A percentile compares a stretch with the other conserved stretches of the same genome.
phyloP scores from a whole-genome alignment of 805 yeast genomes.

The Hanseniaspora thailandica region DNA sequence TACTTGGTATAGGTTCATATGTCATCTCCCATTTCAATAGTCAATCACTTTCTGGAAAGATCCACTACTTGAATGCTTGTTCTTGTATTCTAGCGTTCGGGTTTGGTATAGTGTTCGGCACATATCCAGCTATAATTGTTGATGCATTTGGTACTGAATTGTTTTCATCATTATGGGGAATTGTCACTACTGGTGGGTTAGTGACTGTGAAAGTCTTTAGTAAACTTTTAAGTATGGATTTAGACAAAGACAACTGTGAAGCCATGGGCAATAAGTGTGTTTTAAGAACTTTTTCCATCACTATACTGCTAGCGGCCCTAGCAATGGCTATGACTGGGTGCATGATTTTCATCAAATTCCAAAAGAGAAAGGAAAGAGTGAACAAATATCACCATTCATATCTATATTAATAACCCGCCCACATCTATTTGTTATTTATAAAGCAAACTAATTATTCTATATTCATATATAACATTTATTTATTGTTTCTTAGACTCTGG shows the following conservation, averaged over 20 bases:
- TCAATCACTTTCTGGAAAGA: not conserved
- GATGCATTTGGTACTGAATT: constrained; percentile 57
- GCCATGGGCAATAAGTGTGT: constrained; percentile 38
- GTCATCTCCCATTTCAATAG: not conserved
- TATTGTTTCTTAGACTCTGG: not conserved
- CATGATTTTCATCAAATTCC: constrained; percentile 19
- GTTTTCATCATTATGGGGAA: constrained; percentile 68
- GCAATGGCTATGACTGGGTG: constrained; percentile 18
- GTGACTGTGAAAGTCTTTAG: constrained; percentile 43
- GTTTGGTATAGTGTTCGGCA: constrained; percentile 62
- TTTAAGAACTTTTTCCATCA: constrained; percentile 31
- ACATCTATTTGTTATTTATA: no score
- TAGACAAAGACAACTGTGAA: constrained; percentile 26
- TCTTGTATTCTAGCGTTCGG: constrained; percentile 51
- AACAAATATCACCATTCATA: not conserved
- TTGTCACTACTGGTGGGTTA: constrained; percentile 60
- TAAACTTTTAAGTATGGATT: constrained; percentile 42
- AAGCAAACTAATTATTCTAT: no score
- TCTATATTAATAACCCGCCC: not conserved
- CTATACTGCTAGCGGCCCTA: constrained; percentile 21
- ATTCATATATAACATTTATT: not conserved
- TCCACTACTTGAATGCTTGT: constrained; percentile 24
- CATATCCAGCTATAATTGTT: constrained; percentile 64
- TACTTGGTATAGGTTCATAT: not conserved
- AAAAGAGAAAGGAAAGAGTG: constrained; percentile 11